Evolutionary conservation across 441 rosid genomes (phyloP).

Genomic region (Raphanus hybrid): DNA sequence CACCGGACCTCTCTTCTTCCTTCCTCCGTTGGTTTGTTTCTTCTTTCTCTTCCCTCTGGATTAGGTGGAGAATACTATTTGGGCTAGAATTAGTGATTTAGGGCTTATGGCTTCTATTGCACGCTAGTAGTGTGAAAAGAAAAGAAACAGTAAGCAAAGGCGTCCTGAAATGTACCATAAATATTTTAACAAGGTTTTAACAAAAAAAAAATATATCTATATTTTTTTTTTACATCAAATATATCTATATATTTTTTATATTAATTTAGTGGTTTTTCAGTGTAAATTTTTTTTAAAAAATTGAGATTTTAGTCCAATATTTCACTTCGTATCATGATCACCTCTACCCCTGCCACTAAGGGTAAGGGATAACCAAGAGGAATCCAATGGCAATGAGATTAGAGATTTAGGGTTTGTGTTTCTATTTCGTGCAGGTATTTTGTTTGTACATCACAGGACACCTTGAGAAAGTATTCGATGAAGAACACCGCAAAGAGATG

Average conservation of each 20-base stretch:
- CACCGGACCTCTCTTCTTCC: slow-evolving; percentile 64
- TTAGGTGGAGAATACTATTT: neutral
- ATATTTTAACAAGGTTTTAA: too few species aligned
- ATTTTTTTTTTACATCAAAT: too few species aligned
- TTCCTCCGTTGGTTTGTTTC: slow-evolving; percentile 57
- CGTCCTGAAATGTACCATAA: too few species aligned
- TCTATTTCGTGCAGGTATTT: slow-evolving; percentile 49
- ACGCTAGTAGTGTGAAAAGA: too few species aligned
- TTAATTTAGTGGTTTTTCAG: too few species aligned
- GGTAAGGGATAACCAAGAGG: neutral
- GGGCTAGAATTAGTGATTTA: neutral
- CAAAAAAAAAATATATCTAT: too few species aligned
- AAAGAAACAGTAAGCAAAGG: too few species aligned
- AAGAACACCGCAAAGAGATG: slow-evolving; percentile 66
- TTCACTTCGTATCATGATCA: too few species aligned
- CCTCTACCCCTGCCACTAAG: too few species aligned
- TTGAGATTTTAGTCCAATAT: too few species aligned
- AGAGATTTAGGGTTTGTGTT: neutral
- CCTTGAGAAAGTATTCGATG: slow-evolving; percentile 47
- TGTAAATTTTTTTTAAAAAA: too few species aligned
- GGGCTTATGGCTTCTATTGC: neutral
- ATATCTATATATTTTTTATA: too few species aligned
- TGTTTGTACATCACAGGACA: slow-evolving; percentile 60
- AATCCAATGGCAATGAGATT: neutral
- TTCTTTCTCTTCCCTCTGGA: neutral